Evolutionary conservation across 2,329 filamentous ascomycete genomes (phyloP).

Genomic region (Pseudocercospora fuligena): DNA sequence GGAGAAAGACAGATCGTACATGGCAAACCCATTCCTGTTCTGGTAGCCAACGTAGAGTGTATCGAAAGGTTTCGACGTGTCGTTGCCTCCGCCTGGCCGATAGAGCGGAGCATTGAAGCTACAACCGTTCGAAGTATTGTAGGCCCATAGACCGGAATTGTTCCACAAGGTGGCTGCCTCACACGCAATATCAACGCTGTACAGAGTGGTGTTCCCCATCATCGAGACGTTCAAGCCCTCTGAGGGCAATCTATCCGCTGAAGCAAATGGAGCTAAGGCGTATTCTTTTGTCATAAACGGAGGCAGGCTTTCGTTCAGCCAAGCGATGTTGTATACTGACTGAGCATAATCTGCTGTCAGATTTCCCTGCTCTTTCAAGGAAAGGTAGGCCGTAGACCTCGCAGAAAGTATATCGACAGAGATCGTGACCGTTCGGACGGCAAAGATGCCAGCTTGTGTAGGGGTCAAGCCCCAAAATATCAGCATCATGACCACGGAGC

Average conservation of each 20-base stretch:
- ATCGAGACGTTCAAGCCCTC: too few species aligned
- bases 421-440: conserved; percentile 29
- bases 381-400: conserved; percentile 34
- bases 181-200: conserved; percentile 43
- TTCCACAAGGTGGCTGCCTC: conserved; percentile 28
- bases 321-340: conserved; percentile 52
- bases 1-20: conserved; percentile 38
- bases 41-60: conserved; percentile 54
- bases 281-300: conserved; percentile 52
- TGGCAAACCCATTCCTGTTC: conserved; percentile 39
- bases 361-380: conserved; percentile 38
- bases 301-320: conserved; percentile 53
- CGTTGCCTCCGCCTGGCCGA: conserved; percentile 45
- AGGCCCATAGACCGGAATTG: conserved; percentile 9
- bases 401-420: neutral
- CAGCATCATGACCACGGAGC: conserved; percentile 54
- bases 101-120: conserved; percentile 28
- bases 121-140: conserved; percentile 37
- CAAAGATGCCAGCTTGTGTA: conserved; percentile 60
- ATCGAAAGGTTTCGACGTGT: conserved; percentile 26
- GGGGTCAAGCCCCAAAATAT: conserved; percentile 63
- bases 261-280: conserved; percentile 50
- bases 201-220: conserved; percentile 37
- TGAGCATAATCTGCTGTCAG: conserved; percentile 50
- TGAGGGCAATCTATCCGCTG: too few species aligned